Evolutionary conservation across 2,329 filamentous ascomycete genomes (phyloP), one percentile per base, ranked within the genome.

Genomic region (Fusarium piperis): DNA sequence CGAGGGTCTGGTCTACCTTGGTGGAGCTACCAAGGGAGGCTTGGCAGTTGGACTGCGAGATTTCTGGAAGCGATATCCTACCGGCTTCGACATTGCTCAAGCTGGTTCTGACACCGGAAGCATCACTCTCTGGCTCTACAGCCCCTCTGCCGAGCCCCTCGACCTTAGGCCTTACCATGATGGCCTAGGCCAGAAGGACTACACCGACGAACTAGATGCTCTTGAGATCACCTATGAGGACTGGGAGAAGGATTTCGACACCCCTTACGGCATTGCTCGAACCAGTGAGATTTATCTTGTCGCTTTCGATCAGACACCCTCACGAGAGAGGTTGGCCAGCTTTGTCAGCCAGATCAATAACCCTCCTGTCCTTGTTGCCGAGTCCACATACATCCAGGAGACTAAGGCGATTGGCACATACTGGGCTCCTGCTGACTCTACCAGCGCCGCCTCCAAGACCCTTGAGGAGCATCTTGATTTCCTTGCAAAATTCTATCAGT

Each of bases 191-290:
- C 75, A 87, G 71, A 83, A 89, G 46, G 87, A 83, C 0, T 91
- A 90, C 64, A 82, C 80, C 0, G 83, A 90, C 18, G 85, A 91
- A 75, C 79, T 90, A 1, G 88, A 90, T 64, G 89, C 88, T 2
- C 82, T 91, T 0, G 84, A 89, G 28, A 87, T 91, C 23, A 91
- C 89, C 0, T 91, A 91, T 64, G 89, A 91, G 65, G 89, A 91
- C 67, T 91, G 84, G 66, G 88, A 91, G 65, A 78, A 77, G 0
- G 85, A 84, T 0, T 89, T 88, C 44, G 82, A 86, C 62, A 89
- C 86, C 0, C 86, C 89, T 0, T 86, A 87, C 55, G 89, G 89
- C 0, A 86, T 91, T 35, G 87, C 84, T 0, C 80, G 87, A 39
- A 90, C 88, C 0, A 90, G 85, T 65, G 88, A 91, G 72, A 62